Conservation (phyloP, 2,329 filamentous ascomycete species). For the Botrytis fabae region DNA sequence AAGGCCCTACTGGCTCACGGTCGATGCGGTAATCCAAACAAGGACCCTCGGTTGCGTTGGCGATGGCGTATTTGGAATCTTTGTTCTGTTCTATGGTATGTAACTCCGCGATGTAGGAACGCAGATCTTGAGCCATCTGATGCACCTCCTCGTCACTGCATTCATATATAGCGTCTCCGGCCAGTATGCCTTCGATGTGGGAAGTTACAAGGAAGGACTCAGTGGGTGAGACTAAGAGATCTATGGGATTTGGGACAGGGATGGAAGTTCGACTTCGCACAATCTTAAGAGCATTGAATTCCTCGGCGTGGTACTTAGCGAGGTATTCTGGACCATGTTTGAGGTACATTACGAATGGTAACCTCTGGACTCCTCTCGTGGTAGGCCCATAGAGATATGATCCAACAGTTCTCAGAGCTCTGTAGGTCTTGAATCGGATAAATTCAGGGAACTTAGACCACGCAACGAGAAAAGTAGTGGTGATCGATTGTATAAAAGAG, state of each 20-base stretch:
- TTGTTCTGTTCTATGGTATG: not conserved
- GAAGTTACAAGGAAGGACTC: not conserved
- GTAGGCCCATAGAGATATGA: not conserved
- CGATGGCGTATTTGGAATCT: not conserved
- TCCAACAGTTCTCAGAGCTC: not conserved
- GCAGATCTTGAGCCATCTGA: not conserved
- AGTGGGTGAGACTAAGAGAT: not conserved
- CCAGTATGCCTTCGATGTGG: not conserved
- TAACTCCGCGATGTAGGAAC: not conserved
- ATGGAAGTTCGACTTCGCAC: not conserved
- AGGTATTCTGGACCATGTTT: not conserved
- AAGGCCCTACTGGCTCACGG: not conserved
- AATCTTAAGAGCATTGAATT: not conserved
- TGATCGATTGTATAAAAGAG: not conserved
- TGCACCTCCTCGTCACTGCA: not conserved
- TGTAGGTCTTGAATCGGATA: not conserved
- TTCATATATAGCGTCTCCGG: not conserved
- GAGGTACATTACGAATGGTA: conserved; percentile 4
- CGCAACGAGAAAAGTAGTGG: not conserved
- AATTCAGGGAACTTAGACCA: not conserved
- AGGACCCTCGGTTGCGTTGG: not conserved
- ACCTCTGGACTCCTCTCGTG: not conserved
- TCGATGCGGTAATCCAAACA: not conserved
- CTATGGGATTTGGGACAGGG: not conserved
- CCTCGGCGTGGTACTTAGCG: not conserved